Base-by-base conservation (phyloP, 257 asterid genomes). In the Lantana camara region DNA sequence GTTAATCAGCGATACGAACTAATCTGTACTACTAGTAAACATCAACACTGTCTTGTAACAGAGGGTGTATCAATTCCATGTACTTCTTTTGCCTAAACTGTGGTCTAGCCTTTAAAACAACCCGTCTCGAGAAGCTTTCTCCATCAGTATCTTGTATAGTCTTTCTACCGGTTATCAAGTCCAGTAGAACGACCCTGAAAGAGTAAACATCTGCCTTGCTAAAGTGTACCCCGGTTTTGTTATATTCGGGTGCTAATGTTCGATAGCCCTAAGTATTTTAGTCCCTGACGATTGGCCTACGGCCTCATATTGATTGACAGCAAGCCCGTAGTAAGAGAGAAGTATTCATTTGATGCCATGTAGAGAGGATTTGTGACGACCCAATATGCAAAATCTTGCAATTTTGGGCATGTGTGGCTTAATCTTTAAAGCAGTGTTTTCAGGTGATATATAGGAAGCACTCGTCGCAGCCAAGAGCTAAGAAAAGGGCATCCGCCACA, bases 361-460 rank as follows among this genome's bases (percentile, higher is more conserved):
- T n/a, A n/a, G n/a, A n/a, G n/a, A n/a, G n/a, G n/a, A n/a, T n/a
- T n/a, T n/a, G n/a, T n/a, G n/a, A n/a, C n/a, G n/a, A n/a, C n/a
- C n/a, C n/a, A n/a, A n/a, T n/a, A n/a, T n/a, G n/a, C n/a, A n/a
- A n/a, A n/a, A n/a, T n/a, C n/a, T n/a, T n/a, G n/a, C n/a, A n/a
- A n/a, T n/a, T n/a, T n/a, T n/a, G n/a, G n/a, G n/a, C n/a, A n/a
- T n/a, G n/a, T n/a, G n/a, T n/a, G n/a, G n/a, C n/a, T n/a, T n/a
- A n/a, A n/a, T n/a, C n/a, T n/a, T n/a, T n/a, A n/a, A n/a, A n/a
- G n/a, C n/a, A n/a, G n/a, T n/a, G n/a, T n/a, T n/a, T n/a, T n/a
- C 70, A 90, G 98, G 96, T 93, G 13, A 93, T 93, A 67, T 90
- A 77, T 75, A 93, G 75, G 77, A 97, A 90, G 61, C 96, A 93